These are phyloP conservation scores for Thelephora ganbajun DNA, from an alignment of 768 basidiomycete genomes.

Conservation along the genomic window DNA sequence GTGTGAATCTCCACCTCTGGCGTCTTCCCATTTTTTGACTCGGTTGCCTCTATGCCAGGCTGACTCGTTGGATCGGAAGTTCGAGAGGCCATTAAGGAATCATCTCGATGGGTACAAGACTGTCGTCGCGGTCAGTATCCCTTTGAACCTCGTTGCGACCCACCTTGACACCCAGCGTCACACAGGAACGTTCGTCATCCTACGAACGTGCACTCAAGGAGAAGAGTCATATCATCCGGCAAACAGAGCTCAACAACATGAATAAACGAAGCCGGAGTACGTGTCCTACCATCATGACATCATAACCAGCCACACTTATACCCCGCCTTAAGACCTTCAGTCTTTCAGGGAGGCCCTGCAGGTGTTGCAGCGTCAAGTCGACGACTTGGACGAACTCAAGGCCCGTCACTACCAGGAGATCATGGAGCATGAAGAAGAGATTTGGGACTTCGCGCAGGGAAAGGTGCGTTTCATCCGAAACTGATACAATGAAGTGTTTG, in stretches of 20 bases:
- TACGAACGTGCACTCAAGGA: conserved; percentile 77
- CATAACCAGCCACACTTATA: conserved; percentile 1
- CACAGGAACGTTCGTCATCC: conserved; percentile 66
- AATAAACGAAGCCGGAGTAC: conserved; percentile 76
- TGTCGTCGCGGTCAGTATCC: conserved; percentile 14
- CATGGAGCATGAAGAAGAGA: conserved; percentile 84
- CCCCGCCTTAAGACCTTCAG: conserved; percentile 56
- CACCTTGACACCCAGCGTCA: not conserved
- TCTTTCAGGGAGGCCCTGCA: conserved; percentile 74
- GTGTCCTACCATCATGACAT: conserved; percentile 14
- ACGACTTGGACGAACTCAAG: conserved; percentile 82
- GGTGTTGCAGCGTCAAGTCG: conserved; percentile 77
- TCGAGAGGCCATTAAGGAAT: conserved; percentile 81
- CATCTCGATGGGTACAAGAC: conserved; percentile 70
- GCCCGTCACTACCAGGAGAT: conserved; percentile 78
- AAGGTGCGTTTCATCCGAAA: conserved; percentile 36
- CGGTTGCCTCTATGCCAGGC: conserved; percentile 31
- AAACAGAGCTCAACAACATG: conserved; percentile 77
- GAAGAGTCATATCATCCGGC: conserved; percentile 72
- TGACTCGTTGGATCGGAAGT: conserved; percentile 73
- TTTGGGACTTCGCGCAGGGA: conserved; percentile 85
- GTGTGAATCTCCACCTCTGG: conserved; percentile 27
- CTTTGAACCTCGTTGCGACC: not conserved
- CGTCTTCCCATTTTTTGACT: not conserved
- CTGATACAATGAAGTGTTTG: not conserved